A percentile compares a stretch with the other conserved stretches of the same genome.
phyloP scores from a whole-genome alignment of 2,329 filamentous ascomycete genomes.

The Ascochyta pisi region DNA sequence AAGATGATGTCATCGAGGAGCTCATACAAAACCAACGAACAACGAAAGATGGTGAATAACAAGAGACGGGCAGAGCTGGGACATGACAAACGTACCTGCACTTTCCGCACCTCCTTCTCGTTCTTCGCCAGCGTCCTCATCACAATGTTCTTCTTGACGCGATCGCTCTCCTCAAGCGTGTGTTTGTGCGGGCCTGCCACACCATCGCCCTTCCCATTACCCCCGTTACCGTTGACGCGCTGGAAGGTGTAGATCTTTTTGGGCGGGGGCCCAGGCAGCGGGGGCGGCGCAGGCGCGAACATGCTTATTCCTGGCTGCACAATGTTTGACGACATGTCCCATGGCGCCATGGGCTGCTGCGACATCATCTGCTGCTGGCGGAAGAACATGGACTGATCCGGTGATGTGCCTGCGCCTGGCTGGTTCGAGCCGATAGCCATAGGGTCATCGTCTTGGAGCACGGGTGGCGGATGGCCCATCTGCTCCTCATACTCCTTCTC shows the following conservation, averaged over 20 bases:
- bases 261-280: constrained; percentile 10
- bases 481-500: constrained; percentile 52
- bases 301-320: constrained; percentile 25
- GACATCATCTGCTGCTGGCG: constrained; percentile 23
- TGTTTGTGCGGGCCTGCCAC: constrained; percentile 77
- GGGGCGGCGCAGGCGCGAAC: constrained; percentile 16
- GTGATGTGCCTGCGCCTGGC: constrained; percentile 5
- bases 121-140: constrained; percentile 69
- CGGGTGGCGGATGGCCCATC: constrained; percentile 37
- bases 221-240: constrained; percentile 77
- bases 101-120: constrained; percentile 70
- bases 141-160: constrained; percentile 82
- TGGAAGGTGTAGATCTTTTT: constrained; percentile 71
- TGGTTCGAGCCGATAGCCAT: constrained; percentile 13
- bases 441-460: constrained; percentile 16
- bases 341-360: constrained; percentile 27
- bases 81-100: constrained; percentile 35
- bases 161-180: constrained; percentile 74
- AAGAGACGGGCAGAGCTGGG: background rate
- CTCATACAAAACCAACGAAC: constrained; percentile 2
- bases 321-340: constrained; percentile 35
- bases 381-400: constrained; percentile 33
- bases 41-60: constrained; percentile 2
- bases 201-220: constrained; percentile 74
- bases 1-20: constrained; percentile 16